A percentile compares a stretch with the other conserved stretches of the same genome.
These are phyloP conservation scores for Solanum chmielewskii DNA, from an alignment of 257 asterid species.

Conservation along the genomic window DNA sequence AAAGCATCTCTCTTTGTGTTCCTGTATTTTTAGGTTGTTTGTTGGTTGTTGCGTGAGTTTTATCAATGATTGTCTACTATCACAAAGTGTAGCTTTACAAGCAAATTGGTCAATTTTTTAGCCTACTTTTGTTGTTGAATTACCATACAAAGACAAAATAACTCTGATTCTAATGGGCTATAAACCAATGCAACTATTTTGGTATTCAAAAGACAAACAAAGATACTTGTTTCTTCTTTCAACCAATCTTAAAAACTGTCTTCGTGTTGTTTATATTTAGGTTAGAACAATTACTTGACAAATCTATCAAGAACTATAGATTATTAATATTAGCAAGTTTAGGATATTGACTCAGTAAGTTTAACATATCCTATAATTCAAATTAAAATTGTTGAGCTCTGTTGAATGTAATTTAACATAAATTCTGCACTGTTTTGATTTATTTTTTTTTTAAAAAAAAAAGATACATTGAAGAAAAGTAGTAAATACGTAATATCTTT, in stretches of 20 bases:
- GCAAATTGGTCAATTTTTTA: not conserved
- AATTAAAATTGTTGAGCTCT: not conserved
- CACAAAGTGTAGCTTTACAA: too few relatives aligned
- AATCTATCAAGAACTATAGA: not conserved
- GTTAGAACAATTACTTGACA: not conserved
- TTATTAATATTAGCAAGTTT: too few relatives aligned
- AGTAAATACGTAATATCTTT: too few relatives aligned
- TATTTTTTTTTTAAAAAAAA: too few relatives aligned
- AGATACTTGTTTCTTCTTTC: not conserved
- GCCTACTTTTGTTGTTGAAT: not conserved
- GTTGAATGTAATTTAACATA: too few relatives aligned
- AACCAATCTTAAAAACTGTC: not conserved
- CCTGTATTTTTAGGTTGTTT: too few relatives aligned
- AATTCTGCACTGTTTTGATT: not conserved
- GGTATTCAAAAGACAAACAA: not conserved
- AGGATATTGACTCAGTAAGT: too few relatives aligned
- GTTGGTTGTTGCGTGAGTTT: too few relatives aligned
- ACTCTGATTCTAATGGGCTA: not conserved
- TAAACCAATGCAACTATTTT: not conserved
- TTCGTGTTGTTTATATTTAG: not conserved
- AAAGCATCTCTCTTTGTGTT: not conserved
- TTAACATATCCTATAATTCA: not conserved
- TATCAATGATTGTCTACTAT: too few relatives aligned
- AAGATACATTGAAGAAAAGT: not conserved
- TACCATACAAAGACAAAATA: not conserved